Evolutionary conservation across 2,329 filamentous ascomycete species (phyloP).

Genomic region (Diaporthe amygdali): DNA sequence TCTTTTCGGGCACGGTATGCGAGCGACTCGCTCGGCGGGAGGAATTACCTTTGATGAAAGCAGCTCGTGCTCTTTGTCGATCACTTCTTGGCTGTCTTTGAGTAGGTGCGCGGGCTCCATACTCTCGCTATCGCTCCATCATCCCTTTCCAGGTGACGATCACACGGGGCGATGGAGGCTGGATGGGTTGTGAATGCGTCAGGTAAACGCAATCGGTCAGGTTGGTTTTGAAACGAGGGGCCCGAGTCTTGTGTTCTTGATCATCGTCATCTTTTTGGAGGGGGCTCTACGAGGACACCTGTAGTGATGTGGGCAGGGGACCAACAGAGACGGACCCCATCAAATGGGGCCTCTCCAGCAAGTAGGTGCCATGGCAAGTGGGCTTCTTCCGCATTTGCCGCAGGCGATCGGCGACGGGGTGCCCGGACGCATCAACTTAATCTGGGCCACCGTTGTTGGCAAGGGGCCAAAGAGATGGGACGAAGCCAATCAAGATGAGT

Average conservation of each 20-base stretch:
- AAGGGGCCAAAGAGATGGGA: neutral
- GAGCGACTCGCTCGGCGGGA: neutral
- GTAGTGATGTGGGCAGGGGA: neutral
- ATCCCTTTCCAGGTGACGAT: neutral
- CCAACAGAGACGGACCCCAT: neutral
- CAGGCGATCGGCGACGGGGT: constrained; percentile 6
- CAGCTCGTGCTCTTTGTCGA: neutral
- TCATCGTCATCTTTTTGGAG: neutral
- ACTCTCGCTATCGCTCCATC: neutral
- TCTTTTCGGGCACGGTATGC: neutral
- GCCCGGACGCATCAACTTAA: constrained; percentile 5
- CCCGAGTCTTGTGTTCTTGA: neutral
- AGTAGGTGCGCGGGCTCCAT: neutral
- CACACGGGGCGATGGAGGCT: neutral
- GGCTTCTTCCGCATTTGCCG: neutral
- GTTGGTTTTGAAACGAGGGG: constrained; percentile 1
- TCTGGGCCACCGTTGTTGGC: neutral
- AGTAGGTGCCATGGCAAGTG: neutral
- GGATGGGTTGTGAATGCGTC: neutral
- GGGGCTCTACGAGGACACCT: neutral
- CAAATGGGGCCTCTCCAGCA: neutral
- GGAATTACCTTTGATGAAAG: constrained; percentile 1
- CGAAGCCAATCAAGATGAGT: neutral
- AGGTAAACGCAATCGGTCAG: neutral
- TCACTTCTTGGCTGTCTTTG: neutral